Conservation (phyloP, 164 flowering plant genomes). For the Annona squamosa region DNA sequence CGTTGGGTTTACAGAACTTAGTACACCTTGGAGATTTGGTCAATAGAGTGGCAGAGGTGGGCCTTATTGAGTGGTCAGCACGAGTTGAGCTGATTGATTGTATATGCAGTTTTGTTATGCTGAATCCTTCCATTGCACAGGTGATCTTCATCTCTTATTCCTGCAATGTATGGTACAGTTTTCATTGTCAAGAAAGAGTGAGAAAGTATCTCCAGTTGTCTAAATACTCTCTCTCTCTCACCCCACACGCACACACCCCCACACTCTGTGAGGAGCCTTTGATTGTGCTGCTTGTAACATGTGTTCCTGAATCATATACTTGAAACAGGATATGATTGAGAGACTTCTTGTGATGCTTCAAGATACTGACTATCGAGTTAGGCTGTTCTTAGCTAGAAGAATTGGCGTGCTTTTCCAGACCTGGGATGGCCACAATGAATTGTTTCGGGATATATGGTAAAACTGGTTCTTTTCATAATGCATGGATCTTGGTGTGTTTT, state of each 20-base stretch:
- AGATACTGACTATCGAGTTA: constrained; percentile 88
- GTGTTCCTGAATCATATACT: not conserved
- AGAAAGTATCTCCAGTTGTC: not conserved
- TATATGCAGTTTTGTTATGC: constrained; percentile 57
- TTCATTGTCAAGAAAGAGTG: not conserved
- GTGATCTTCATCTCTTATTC: constrained; percentile 25
- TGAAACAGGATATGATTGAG: constrained; percentile 63
- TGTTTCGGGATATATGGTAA: constrained; percentile 84
- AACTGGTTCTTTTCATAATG: constrained; percentile 3
- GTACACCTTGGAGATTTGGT: constrained; percentile 55
- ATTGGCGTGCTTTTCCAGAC: constrained; percentile 82
- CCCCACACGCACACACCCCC: no score
- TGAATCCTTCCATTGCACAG: constrained; percentile 76
- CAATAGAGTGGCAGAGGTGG: constrained; percentile 40
- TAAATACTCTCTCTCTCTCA: no score
- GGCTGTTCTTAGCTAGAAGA: constrained; percentile 56
- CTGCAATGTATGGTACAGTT: not conserved
- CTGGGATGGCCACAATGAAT: constrained; percentile 95
- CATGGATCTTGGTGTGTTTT: not conserved
- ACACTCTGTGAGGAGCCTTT: no score
- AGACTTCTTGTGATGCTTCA: constrained; percentile 60
- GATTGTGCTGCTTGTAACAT: not conserved
- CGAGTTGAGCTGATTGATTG: constrained; percentile 74
- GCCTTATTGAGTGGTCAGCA: constrained; percentile 67
- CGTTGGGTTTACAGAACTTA: constrained; percentile 43